Base-by-base conservation (phyloP, 2,329 filamentous ascomycete species). In the Phialophora verrucosa region DNA sequence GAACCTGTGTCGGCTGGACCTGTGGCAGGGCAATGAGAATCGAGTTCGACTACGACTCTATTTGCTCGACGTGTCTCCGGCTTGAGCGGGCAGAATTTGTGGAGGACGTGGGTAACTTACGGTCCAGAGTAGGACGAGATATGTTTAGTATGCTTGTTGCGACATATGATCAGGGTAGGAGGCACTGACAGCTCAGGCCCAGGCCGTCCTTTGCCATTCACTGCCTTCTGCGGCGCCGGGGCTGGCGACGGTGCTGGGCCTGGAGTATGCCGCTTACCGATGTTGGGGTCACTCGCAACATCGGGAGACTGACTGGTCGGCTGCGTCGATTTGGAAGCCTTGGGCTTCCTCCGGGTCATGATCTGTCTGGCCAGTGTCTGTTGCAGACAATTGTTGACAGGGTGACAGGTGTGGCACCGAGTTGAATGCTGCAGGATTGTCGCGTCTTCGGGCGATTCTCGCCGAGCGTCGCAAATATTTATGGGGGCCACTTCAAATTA, bases 81-180 rank as follows among this genome's bases (percentile, higher is more conserved):
- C 12, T 25, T 27, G 49, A 51, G 11, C 49, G 11, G 10, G 8
- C 10, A 8, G 38, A 44, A n/a, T 17, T 8, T 44, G 38, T 44
- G 6, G 14, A 8, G 49, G 14, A 4, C 27, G 20, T 4, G 23
- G n/a, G 49, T 23, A 51, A 29, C 49, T 51, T 27, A 51, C 49
- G 91, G 88, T 27, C 91, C 92, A 75, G 93, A 89, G 74, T 91
- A 95, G 31, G 89, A 90, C 25, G 91, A 93, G 66, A 95, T 93
- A 77, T 92, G 92, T 70, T 88, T 86, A 91, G 91, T 94, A 80
- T 94, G 91, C 88, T 90, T 90, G 78, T 90, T 90, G 73, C 88
- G 86, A 80, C 86, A 88, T 69, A 88, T 87, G 59, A 86, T 84
- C 51, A 88, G 78, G 49, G 84, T 80, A 68, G 85, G 83, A 58